Evolutionary conservation across 352 stramenopile genomes (phyloP).

Genomic region (Blastocystis sp.): DNA sequence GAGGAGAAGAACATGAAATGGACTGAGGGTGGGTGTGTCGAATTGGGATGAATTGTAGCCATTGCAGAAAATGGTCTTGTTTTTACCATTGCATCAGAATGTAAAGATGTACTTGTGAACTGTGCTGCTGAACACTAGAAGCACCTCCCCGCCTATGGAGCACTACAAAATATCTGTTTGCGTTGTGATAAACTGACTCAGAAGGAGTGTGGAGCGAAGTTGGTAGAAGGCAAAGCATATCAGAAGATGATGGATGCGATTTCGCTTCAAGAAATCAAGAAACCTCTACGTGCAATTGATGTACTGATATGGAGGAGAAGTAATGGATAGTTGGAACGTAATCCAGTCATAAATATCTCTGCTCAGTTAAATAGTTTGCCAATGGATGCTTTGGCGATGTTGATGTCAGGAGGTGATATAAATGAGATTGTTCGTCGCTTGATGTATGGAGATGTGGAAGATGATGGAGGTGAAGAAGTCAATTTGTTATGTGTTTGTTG

Average conservation of each 20-base stretch:
- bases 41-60: background rate
- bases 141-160: background rate
- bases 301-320: background rate
- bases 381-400: background rate
- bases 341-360: slow-evolving; percentile 10
- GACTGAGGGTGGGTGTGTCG: background rate
- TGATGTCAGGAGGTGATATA: background rate
- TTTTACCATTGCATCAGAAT: background rate
- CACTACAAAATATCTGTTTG: slow-evolving; percentile 34
- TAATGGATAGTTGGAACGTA: slow-evolving; percentile 1
- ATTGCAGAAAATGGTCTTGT: background rate
- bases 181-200: slow-evolving; percentile 4
- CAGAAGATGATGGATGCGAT: background rate
- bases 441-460: background rate
- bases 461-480: background rate
- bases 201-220: background rate
- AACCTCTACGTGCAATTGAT: slow-evolving; percentile 25
- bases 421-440: background rate
- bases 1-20: background rate
- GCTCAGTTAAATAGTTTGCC: background rate
- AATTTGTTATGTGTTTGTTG: background rate
- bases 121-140: background rate
- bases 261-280: background rate
- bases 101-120: background rate
- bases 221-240: background rate